Evolutionary conservation across 192 early-diverging fungal species (phyloP), one percentile per base, ranked within the genome.

Genomic region (Gamsiella multidivaricata): DNA sequence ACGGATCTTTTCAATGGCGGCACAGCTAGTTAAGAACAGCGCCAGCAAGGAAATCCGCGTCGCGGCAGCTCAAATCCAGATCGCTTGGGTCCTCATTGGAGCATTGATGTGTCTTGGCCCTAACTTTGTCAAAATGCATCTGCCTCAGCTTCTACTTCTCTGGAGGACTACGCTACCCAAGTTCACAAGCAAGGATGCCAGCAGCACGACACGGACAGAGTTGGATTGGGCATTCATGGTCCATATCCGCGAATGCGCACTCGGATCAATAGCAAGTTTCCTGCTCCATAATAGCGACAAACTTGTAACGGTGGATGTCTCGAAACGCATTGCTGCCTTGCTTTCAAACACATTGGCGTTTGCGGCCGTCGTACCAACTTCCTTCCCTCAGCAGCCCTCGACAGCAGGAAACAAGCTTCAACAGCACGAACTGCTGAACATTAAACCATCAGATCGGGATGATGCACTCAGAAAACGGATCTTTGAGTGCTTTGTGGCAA

Each of bases 101-200:
- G 81, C 89, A 0, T 67, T 96, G 23, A 91, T 94, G 88, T 83
- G 83, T 32, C 78, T 96, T 5, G 95, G 95, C 0, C 91, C 93
- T 7, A 88, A 94, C 43, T 91, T 96, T 69, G 92, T 93, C 34
- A 88, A 85, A 39, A 86, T 94, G 42, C 92, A 96, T 66, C 60
- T 93, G 3, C 87, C 93, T 7, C 91, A 95, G 61, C 75, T 95
- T 20, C 63, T 94, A 3, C 61, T 92, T 1, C 83, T 94, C 9
- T 96, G 95, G 95, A 94, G 92, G 65, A 86, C 64, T 10, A 89
- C 91, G 0, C 89, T 96, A 25, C 89, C 92, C 29, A 95, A 94
- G 56, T 74, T 84, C 22, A 80, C 84, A 12, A 80, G 87, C 42
- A 94, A 93, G 71, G 93, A 95, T 56, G 74, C 82, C 0, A 70